A percentile compares a stretch with the other conserved stretches of the same genome.
Conservation (phyloP, 768 basidiomycete genomes). For the Lentinus brumalis region DNA sequence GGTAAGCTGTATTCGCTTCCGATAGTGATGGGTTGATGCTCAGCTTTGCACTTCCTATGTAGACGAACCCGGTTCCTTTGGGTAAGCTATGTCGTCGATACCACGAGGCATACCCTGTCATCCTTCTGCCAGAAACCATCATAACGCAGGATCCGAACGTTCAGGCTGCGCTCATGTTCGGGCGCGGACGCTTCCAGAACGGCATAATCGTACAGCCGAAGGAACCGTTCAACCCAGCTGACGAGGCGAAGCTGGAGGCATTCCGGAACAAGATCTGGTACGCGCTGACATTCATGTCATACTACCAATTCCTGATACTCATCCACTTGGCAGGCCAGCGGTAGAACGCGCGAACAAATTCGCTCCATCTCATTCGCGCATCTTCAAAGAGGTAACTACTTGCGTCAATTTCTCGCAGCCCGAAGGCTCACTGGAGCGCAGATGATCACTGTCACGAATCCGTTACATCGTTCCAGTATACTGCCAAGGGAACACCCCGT, state of each 20-base stretch:
- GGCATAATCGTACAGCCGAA: constrained; percentile 44
- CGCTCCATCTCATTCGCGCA: constrained; percentile 47
- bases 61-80: constrained; percentile 44
- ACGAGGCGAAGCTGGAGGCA: constrained; percentile 31
- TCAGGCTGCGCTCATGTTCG: constrained; percentile 40
- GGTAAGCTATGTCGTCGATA: constrained; percentile 23
- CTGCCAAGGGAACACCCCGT: constrained; percentile 35
- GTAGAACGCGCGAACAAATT: constrained; percentile 42
- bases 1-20: no score
- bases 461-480: constrained; percentile 35
- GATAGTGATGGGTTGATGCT: no score
- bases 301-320: no score
- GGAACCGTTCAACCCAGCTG: constrained; percentile 34
- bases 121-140: constrained; percentile 33
- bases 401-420: no score
- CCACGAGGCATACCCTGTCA: not conserved
- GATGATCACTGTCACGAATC: constrained; percentile 37
- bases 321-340: constrained; percentile 21
- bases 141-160: constrained; percentile 38
- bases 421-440: constrained; percentile 2
- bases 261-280: constrained; percentile 41
- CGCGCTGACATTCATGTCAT: not conserved
- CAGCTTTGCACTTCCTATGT: no score
- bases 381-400: constrained; percentile 46
- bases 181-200: constrained; percentile 41